Evolutionary conservation across 495 filamentous ascomycete genomes (phyloP), one percentile per base, ranked within the genome.

Genomic region (Aspergillus sclerotiicarbonarius): DNA sequence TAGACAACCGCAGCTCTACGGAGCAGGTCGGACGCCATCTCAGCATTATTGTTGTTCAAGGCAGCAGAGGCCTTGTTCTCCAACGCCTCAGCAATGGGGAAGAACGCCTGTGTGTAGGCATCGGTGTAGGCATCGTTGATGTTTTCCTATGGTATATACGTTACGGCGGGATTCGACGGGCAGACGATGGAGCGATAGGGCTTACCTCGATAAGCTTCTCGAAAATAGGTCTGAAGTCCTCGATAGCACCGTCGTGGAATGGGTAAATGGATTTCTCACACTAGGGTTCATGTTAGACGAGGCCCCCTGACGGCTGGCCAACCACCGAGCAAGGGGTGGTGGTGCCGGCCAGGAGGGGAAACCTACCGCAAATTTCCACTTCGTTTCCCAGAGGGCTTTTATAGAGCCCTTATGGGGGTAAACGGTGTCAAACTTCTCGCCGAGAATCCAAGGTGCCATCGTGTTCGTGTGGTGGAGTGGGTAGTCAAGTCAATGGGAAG

Each of bases 191-290:
- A 8, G 31, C 39, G 20, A 12, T 8, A 63, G 56, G 12, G 64
- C 67, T 60, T 76, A 84, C 82, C 56, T 75, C 67, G 55, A 88
- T 87, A 15, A 92, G 65, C 33, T 82, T 70, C 18, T 80, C 59
- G 54, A 91, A 90, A 41, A 91, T 82, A n/a, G 85, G 84, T 57
- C 84, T 79, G 59, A 93, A 91, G 70, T 93, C 90, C 48, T 85
- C 80, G 47, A 80, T 78, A 0, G 74, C 68, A 18, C 87, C 85
- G 66, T 91, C 89, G 71, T 90, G 88, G 76, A 92, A 93, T 0
- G 89, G 90, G 61, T 93, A 93, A 25, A 92, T 75, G 35, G 83
- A 79, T 68, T 83, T 84, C 37, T 65, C 59, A 67, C 84, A 87
- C 78, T 87, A 54, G n/a, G 31, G 32, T n/a, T 6, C 13, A 45